Conservation (phyloP, 495 filamentous ascomycete genomes). For the Cryomyces minteri region DNA sequence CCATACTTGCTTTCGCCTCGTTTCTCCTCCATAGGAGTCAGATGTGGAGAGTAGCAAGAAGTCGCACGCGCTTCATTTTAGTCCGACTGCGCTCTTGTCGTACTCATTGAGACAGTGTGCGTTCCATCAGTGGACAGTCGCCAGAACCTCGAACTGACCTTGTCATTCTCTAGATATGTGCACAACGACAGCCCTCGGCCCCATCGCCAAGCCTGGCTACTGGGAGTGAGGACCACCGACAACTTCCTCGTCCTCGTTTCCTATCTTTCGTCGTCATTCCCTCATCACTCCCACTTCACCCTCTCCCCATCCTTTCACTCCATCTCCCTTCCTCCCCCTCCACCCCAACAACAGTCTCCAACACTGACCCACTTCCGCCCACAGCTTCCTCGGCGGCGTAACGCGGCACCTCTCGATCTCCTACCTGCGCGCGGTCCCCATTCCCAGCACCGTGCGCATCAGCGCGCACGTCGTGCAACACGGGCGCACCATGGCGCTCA, state of each 20-base stretch:
- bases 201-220: conserved; percentile 21
- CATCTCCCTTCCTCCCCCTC: not conserved
- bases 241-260: too few relatives aligned
- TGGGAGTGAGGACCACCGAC: conserved; percentile 18
- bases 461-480: conserved; percentile 17
- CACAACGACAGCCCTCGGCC: conserved; percentile 25
- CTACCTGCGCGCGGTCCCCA: conserved; percentile 20
- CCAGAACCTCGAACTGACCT: too few relatives aligned
- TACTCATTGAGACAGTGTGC: too few relatives aligned
- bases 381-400: conserved; percentile 25
- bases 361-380: not conserved
- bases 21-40: too few relatives aligned
- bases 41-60: too few relatives aligned
- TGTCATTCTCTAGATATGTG: conserved; percentile 17
- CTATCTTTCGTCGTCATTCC: too few relatives aligned
- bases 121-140: not conserved
- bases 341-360: not conserved
- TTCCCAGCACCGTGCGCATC: conserved; percentile 19
- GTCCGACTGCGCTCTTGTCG: too few relatives aligned
- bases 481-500: conserved; percentile 26
- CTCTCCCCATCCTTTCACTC: not conserved
- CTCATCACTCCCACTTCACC: not conserved
- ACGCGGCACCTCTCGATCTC: conserved; percentile 22
- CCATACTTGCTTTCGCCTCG: too few relatives aligned
- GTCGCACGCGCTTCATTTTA: too few relatives aligned